phyloP scores from a whole-genome alignment of 345 rosid species.

The Excoecaria cochinchinensis region DNA sequence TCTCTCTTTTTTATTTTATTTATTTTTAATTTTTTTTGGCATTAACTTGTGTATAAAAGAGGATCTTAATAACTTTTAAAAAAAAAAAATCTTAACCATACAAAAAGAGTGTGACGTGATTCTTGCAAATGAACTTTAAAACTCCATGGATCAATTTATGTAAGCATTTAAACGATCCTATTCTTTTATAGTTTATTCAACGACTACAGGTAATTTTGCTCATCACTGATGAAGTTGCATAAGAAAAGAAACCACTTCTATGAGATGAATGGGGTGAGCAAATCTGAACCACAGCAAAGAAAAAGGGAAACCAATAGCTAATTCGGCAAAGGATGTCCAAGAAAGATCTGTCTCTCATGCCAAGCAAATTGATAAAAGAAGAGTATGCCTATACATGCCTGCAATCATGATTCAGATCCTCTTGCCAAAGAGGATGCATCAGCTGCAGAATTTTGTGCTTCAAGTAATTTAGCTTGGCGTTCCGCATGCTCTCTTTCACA shows the following conservation, averaged over 20 bases:
- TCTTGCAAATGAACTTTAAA: too few species aligned
- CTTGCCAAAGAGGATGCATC: constrained; percentile 26
- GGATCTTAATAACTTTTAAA: too few species aligned
- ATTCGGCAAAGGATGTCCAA: neutral
- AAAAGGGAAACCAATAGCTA: neutral
- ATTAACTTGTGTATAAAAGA: too few species aligned
- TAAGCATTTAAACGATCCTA: too few species aligned
- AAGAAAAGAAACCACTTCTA: neutral
- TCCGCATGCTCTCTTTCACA: constrained; percentile 99
- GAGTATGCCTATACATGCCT: neutral
- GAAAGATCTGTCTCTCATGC: neutral
- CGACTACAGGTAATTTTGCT: neutral
- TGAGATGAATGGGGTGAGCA: too few species aligned
- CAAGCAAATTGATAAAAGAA: neutral
- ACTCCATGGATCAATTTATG: too few species aligned
- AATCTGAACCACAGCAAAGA: neutral
- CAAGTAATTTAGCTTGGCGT: constrained; percentile 76
- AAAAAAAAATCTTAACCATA: too few species aligned
- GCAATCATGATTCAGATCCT: constrained; percentile 12
- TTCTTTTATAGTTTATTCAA: too few species aligned
- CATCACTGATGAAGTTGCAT: neutral
- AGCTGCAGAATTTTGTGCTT: constrained; percentile 51
- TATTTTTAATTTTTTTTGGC: too few species aligned
- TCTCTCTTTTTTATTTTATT: too few species aligned
- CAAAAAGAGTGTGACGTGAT: too few species aligned